phyloP scores from a whole-genome alignment of 1,284 basidiomycete species.

The Ceratobasidium sp. region DNA sequence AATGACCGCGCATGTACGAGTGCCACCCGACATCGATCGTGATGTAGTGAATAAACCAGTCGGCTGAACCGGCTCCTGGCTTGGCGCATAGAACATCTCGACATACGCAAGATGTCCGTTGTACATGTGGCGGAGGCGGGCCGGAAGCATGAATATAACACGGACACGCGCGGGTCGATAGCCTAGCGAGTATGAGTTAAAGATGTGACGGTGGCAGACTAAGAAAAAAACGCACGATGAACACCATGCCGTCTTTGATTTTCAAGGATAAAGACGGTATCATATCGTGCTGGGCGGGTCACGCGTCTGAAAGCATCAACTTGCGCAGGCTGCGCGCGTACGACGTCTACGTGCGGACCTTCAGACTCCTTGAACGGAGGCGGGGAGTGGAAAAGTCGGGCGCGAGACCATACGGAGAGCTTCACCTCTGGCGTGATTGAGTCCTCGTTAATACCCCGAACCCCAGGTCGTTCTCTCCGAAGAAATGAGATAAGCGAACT shows the following conservation, averaged over 20 bases:
- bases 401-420: background rate
- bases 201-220: background rate
- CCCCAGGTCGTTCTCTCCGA: background rate
- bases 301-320: background rate
- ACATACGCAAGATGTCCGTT: slow-evolving; percentile 12
- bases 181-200: background rate
- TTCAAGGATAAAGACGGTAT: background rate
- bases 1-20: slow-evolving; percentile 1
- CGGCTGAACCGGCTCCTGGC: background rate
- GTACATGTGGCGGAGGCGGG: background rate
- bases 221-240: slow-evolving; percentile 9
- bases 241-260: background rate
- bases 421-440: background rate
- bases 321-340: slow-evolving; percentile 1
- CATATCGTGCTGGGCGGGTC: background rate
- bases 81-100: slow-evolving; percentile 20
- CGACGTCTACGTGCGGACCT: background rate
- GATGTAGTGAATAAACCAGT: background rate
- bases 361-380: slow-evolving; percentile 25
- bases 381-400: slow-evolving; percentile 9
- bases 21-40: background rate
- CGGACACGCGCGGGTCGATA: slow-evolving; percentile 24
- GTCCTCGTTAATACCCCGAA: background rate
- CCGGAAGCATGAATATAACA: slow-evolving; percentile 7
- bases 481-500: background rate